These are phyloP conservation scores for Thalassiosira pacifica DNA, from an alignment of 352 stramenopile species.

Conservation along the genomic window DNA sequence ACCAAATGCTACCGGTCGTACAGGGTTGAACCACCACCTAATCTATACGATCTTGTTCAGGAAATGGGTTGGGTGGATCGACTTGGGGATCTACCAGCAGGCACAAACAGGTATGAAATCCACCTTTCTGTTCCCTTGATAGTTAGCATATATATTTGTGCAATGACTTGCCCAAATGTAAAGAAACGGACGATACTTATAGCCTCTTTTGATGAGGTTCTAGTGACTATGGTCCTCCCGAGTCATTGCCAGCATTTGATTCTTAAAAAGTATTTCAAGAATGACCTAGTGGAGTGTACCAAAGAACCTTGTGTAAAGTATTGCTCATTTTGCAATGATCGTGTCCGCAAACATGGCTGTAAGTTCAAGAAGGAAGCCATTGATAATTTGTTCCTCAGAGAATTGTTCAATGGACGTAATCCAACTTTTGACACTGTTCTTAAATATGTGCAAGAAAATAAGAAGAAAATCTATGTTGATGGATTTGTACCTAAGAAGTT, in stretches of 20 bases:
- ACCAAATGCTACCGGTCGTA: neutral
- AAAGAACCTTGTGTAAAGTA: neutral
- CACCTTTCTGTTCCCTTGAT: neutral
- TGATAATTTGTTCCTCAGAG: neutral
- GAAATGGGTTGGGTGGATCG: constrained; percentile 72
- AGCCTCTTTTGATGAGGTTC: neutral
- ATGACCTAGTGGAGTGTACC: neutral
- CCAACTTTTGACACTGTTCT: neutral
- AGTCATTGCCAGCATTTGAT: neutral
- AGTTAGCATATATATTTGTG: neutral
- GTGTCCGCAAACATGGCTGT: neutral
- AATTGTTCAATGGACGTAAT: neutral
- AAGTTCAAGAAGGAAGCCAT: neutral
- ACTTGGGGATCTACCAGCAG: neutral
- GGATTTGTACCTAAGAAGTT: neutral
- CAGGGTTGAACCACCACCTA: neutral
- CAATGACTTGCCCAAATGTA: too few relatives aligned
- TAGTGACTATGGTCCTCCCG: neutral
- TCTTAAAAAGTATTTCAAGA: neutral
- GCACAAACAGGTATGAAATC: neutral
- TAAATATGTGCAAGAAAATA: neutral
- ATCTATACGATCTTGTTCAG: constrained; percentile 34
- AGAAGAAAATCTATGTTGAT: neutral
- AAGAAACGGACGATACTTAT: too few relatives aligned
- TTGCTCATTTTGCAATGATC: neutral